These are phyloP conservation scores for Fusarium euwallaceae DNA, from an alignment of 2,329 filamentous ascomycete genomes.

Conservation along the genomic window DNA sequence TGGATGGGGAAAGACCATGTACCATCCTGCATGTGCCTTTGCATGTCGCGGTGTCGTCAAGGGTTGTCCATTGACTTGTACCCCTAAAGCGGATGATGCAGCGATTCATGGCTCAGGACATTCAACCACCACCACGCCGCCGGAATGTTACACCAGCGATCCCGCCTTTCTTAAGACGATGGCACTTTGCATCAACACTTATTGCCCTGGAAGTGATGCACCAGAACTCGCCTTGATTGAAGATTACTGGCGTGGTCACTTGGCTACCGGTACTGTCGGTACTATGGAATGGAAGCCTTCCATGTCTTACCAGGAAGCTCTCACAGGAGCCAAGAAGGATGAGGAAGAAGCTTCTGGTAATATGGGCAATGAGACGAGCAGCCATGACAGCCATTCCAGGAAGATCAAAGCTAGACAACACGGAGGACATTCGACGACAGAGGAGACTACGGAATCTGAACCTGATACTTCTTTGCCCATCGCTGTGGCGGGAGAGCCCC, in stretches of 20 bases:
- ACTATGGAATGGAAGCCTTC: conserved; percentile 40
- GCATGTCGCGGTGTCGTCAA: conserved; percentile 50
- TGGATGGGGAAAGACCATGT: conserved; percentile 53
- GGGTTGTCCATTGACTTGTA: conserved; percentile 47
- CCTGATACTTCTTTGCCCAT: conserved; percentile 39
- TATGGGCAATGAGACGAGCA: not conserved
- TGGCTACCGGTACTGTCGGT: conserved; percentile 47
- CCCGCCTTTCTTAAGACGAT: conserved; percentile 49
- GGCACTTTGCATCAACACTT: conserved; percentile 52
- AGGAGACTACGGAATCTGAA: conserved; percentile 10
- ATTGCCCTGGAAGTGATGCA: conserved; percentile 44
- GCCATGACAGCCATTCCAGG: not conserved
- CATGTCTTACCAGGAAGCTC: conserved; percentile 48
- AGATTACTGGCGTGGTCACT: conserved; percentile 49
- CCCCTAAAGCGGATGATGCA: conserved; percentile 34
- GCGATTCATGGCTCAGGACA: conserved; percentile 45
- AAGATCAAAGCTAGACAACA: conserved; percentile 34
- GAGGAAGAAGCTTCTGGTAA: conserved; percentile 28
- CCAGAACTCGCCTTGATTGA: conserved; percentile 34
- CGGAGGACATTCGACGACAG: conserved; percentile 6
- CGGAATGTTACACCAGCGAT: conserved; percentile 48
- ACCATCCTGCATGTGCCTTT: conserved; percentile 52
- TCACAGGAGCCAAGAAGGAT: conserved; percentile 37
- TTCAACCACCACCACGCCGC: conserved; percentile 38
- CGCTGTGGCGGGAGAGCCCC: conserved; percentile 39